Evolutionary conservation across 2,329 filamentous ascomycete genomes (phyloP), one percentile per base, ranked within the genome.

Genomic region (Teratosphaeria pseudoeucalypti): DNA sequence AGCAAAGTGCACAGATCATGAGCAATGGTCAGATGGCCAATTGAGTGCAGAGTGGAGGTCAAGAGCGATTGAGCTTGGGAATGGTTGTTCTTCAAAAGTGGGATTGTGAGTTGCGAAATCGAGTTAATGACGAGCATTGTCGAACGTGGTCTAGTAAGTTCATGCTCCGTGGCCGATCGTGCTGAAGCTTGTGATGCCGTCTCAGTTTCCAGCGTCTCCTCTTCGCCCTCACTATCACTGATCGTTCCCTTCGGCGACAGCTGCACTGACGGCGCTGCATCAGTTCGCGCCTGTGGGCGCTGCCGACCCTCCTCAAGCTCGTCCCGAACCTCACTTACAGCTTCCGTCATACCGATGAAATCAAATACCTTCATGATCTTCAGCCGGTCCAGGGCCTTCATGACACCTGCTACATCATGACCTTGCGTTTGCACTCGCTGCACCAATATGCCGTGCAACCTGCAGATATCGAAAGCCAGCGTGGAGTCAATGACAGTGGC

Each of bases 301-400:
- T 12, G 34, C 11, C 29, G 27, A 10, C 16, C 11, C 14, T n/a
- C 37, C 14, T 64, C 61, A 6, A 78, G 59, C 1, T 57, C 69
- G n/a, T 74, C 73, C 32, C 72, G 66, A 39, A 81, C 61, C 65
- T 82, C 79, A 0, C 64, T 66, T 2, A 81, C 61, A 10, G 75
- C 76, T 62, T 82, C 79, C 10, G 71, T 68, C 29, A 81, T 63
- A 0, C 79, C 79, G 9, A 75, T 71, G 47, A 78, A 73, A 63
- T 81, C 78, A 63, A 82, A 82, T 0, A 79, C 76, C 4, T 79
- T 73, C 73, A 79, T 78, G 32, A 81, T 77, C 61, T 73, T 74
- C 3, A 81, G 72, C 1, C 75, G 66, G 29, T 77, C 77, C 0
- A 82, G 71, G 4, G 75, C 59, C 19, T 62, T 64, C 2, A 71